These are phyloP conservation scores for Exophiala sp. DNA, from an alignment of 2,329 filamentous ascomycete genomes.

Conservation along the genomic window DNA sequence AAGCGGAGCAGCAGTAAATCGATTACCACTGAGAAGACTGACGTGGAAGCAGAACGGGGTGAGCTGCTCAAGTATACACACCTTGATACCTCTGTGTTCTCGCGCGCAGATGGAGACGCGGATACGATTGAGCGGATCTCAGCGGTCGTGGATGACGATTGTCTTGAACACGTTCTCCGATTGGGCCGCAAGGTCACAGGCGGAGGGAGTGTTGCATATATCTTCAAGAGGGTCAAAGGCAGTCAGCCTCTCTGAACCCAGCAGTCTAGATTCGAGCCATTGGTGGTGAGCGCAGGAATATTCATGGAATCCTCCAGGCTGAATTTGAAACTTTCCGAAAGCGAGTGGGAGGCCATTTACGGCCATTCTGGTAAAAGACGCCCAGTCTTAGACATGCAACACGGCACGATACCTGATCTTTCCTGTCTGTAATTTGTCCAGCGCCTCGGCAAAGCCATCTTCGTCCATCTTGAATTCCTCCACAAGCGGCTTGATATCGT, in stretches of 20 bases:
- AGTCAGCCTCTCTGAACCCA: conserved; percentile 4
- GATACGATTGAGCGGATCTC: conserved; percentile 5
- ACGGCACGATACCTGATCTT: conserved; percentile 50
- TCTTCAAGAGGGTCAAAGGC: conserved; percentile 26
- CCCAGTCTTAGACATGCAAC: background rate
- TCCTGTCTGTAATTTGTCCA: conserved; percentile 46
- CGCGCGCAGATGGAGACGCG: conserved; percentile 1
- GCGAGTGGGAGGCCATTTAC: too few relatives aligned
- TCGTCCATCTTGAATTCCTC: conserved; percentile 60
- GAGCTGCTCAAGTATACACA: conserved; percentile 44
- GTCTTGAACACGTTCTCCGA: conserved; percentile 23
- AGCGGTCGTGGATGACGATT: conserved; percentile 21
- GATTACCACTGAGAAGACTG: conserved; percentile 6
- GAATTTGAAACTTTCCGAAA: too few relatives aligned
- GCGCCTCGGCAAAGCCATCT: conserved; percentile 46
- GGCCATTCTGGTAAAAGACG: too few relatives aligned
- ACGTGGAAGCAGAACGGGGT: conserved; percentile 37
- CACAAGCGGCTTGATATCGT: conserved; percentile 62
- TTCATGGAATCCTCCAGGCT: too few relatives aligned
- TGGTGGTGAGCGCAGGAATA: too few relatives aligned
- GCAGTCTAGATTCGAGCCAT: too few relatives aligned
- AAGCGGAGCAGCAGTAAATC: too few relatives aligned
- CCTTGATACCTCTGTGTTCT: conserved; percentile 38
- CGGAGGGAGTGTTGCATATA: conserved; percentile 23
- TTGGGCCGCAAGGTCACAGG: conserved; percentile 19